Conservation (phyloP, 108 stramenopile species). For the Pseudonitzschia pungens region DNA sequence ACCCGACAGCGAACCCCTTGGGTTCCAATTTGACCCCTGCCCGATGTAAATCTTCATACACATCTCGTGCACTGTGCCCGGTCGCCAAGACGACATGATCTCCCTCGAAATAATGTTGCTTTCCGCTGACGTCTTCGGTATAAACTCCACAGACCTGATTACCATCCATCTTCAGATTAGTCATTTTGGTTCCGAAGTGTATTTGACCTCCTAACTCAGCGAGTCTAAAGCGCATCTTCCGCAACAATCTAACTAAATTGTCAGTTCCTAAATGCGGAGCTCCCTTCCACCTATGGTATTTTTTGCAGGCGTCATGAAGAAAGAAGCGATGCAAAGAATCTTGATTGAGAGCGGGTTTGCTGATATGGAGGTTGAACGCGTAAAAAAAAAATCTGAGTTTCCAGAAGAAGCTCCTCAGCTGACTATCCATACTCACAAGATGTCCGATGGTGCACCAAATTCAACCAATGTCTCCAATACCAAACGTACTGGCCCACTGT, state of each 20-base stretch:
- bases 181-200: slow-evolving; percentile 79
- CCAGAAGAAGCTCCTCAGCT: too few relatives aligned
- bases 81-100: slow-evolving; percentile 89
- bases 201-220: slow-evolving; percentile 70
- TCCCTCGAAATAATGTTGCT: slow-evolving; percentile 28
- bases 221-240: slow-evolving; percentile 74
- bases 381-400: too few relatives aligned
- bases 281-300: slow-evolving; percentile 58
- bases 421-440: slow-evolving; percentile 42
- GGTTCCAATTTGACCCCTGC: slow-evolving; percentile 76
- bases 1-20: slow-evolving; percentile 95
- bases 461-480: slow-evolving; percentile 84
- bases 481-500: slow-evolving; percentile 71
- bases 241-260: slow-evolving; percentile 82
- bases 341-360: neutral
- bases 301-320: neutral
- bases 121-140: slow-evolving; percentile 15
- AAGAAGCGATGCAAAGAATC: neutral
- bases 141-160: slow-evolving; percentile 18
- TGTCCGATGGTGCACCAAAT: slow-evolving; percentile 84
- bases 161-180: slow-evolving; percentile 53
- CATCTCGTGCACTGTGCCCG: slow-evolving; percentile 91
- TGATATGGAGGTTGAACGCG: too few relatives aligned
- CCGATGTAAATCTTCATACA: slow-evolving; percentile 81
- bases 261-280: slow-evolving; percentile 95